Evolutionary conservation across 1,284 basidiomycete genomes (phyloP), one percentile per base, ranked within the genome.

Genomic region (Stygiomarasmius scandens): DNA sequence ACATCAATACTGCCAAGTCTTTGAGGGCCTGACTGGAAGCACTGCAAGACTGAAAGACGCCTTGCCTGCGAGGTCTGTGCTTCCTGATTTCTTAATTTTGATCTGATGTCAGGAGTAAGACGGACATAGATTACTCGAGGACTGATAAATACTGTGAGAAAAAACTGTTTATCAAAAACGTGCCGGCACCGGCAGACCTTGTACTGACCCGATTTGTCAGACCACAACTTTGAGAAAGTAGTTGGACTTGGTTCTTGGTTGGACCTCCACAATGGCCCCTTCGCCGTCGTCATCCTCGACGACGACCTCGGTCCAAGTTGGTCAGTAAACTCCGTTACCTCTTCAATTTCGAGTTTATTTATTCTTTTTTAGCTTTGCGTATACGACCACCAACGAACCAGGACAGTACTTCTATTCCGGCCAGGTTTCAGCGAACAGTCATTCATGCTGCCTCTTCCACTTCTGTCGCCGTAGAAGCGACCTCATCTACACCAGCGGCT

Each of bases 361-460:
- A 58, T 52, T 61, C 52, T 58, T 55, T 58, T 60, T 51, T 71
- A 95, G 96, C 96, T 63, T 82, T 98, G 62, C 91, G 96, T 61
- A 96, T 99, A 63, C 85, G 96, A 62, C 96, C 96, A 23, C 84
- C 92, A 49, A 93, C 92, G 56, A 74, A 79, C 45, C 91, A 95
- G 68, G 93, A 96, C 77, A 81, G 89, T 57, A 79, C 81, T 58
- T 87, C 87, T 67, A 95, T 98, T 62, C 95, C 96, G 63, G 84
- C 90, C 74, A 90, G 96, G 74, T 98, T 98, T 76, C 95, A 97
- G 75, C 86, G 92, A 63, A 85, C 87, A 64, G 89, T 96, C 66
- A 86, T 98, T 72, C 90, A 93, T 68, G 84, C 90, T 46, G 80
- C 81, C 54, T 85, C 82, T 41, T 71, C 77, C 48, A 92, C 82